phyloP scores from a whole-genome alignment of 2,329 filamentous ascomycete genomes.

The Paecilomyces sp. region DNA sequence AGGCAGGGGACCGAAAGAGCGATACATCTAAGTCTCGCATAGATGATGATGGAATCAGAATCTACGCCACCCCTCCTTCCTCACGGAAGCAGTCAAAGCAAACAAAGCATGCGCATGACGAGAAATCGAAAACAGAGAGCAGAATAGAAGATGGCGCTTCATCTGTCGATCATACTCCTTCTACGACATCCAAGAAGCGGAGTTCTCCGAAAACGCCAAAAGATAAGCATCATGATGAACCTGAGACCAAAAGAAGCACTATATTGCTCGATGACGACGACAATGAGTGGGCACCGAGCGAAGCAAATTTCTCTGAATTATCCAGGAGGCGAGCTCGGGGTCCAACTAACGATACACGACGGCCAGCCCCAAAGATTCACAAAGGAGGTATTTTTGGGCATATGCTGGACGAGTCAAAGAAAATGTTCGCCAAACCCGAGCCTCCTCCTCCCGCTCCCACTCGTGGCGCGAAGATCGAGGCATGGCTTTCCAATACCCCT shows the following conservation, averaged over 20 bases:
- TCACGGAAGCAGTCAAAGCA: conserved; percentile 18
- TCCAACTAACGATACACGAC: conserved; percentile 13
- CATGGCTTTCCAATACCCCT: conserved; percentile 53
- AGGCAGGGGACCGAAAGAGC: conserved; percentile 18
- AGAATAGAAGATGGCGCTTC: conserved; percentile 10
- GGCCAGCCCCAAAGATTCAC: conserved; percentile 18
- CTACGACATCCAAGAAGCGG: conserved; percentile 12
- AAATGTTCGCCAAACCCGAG: conserved; percentile 38
- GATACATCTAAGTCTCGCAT: conserved; percentile 13
- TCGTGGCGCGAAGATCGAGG: conserved; percentile 50
- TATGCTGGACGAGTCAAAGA: conserved; percentile 37
- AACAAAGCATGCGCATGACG: conserved; percentile 12
- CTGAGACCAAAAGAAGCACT: conserved; percentile 16
- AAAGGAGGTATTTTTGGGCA: conserved; percentile 38
- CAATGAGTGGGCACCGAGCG: conserved; percentile 29
- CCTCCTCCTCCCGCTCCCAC: conserved; percentile 26
- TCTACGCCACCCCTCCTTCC: conserved; percentile 16
- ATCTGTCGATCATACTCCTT: conserved; percentile 10
- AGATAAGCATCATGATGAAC: conserved; percentile 15
- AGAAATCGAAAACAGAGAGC: conserved; percentile 14
- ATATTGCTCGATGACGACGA: conserved; percentile 20
- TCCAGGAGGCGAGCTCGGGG: conserved; percentile 28
- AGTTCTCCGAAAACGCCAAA: conserved; percentile 15
- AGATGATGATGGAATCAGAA: conserved; percentile 20
- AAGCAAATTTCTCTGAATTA: conserved; percentile 32